These are phyloP conservation scores for Candida golubevii DNA, from an alignment of 805 yeast genomes.

Conservation along the genomic window DNA sequence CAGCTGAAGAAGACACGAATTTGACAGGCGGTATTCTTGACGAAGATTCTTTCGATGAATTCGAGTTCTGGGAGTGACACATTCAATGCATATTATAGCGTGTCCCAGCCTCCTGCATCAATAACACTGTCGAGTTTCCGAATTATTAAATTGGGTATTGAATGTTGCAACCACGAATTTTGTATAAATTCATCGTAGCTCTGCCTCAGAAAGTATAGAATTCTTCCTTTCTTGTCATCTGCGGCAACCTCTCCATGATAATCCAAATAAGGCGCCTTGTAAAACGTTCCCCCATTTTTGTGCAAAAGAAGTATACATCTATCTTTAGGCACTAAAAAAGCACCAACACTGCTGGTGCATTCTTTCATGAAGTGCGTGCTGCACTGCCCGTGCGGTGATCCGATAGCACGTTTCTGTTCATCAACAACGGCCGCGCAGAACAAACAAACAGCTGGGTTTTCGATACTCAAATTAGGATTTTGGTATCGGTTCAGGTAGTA, in stretches of 20 bases:
- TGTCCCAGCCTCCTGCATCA: slow-evolving; percentile 97
- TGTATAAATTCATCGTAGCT: slow-evolving; percentile 65
- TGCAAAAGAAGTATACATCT: slow-evolving; percentile 60
- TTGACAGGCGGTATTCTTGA: slow-evolving; percentile 6
- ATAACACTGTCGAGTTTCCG: slow-evolving; percentile 72
- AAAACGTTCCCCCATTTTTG: slow-evolving; percentile 77
- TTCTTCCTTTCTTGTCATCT: slow-evolving; percentile 66
- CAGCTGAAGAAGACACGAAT: slow-evolving; percentile 5
- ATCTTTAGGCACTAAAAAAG: slow-evolving; percentile 68
- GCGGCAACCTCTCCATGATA: slow-evolving; percentile 82
- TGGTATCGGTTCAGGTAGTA: slow-evolving; percentile 43
- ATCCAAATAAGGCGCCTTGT: slow-evolving; percentile 79
- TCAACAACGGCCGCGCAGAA: slow-evolving; percentile 71
- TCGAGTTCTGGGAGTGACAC: slow-evolving; percentile 6
- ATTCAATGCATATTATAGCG: slow-evolving; percentile 21
- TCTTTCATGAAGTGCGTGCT: slow-evolving; percentile 62
- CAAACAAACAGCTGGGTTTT: slow-evolving; percentile 83
- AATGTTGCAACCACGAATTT: slow-evolving; percentile 74
- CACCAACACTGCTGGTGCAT: slow-evolving; percentile 64
- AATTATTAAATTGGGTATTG: slow-evolving; percentile 70
- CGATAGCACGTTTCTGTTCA: slow-evolving; percentile 58
- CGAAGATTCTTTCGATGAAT: slow-evolving; percentile 10
- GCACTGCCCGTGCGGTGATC: slow-evolving; percentile 68
- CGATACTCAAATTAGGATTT: slow-evolving; percentile 35
- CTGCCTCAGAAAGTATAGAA: slow-evolving; percentile 57